Base-by-base conservation (phyloP, 2,329 filamentous ascomycete genomes). In the Chrysoporthe deuterocubensis region DNA sequence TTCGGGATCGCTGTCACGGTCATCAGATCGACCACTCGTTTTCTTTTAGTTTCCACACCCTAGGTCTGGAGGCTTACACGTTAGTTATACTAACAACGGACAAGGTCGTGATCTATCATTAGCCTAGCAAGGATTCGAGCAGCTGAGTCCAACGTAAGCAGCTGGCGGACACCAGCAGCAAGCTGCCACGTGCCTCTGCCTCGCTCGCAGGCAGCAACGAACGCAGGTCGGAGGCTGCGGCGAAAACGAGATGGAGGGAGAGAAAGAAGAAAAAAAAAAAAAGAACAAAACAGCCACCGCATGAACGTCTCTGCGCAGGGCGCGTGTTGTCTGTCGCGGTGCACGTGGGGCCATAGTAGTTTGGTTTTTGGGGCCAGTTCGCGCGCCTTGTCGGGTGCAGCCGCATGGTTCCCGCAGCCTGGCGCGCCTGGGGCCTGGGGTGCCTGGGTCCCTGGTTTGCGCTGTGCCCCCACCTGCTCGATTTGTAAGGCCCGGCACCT, bases 391-490 rank as follows among this genome's bases (percentile, higher is more conserved):
- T 57, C 54, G 54, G 54, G 54, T 57, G 54, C 54, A 57, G 54
- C 54, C 54, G 54, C 54, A 57, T 40, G 34, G 32, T 60, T 32
- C 42, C n/a, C 46, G 14, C 46, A 50, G 46, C 0, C 46, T 50
- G 14, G 46, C 46, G 5, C 46, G n/a, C 14, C 5, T 26, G 26
- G 26, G 26, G 2, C 26, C 26, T 26, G 26, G 26, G 26, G 26
- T 26, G 26, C 26, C 26, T 26, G 26, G 26, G 26, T 2, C 26
- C 26, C 54, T 57, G 37, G 32, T 52, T 52, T 21, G 48, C 21
- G n/a, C 48, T 16, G 26, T 40, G 40, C 16, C 46, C 62, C 62
- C 48, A 64, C 48, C 40, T 64, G 40, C 62, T 58, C 62, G 50
- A 64, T 64, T 44, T 50, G 62, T 56, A 44, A 56, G 21, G 18